Evolutionary conservation across 2,329 filamentous ascomycete species (phyloP).

Genomic region (Alternaria sp.): DNA sequence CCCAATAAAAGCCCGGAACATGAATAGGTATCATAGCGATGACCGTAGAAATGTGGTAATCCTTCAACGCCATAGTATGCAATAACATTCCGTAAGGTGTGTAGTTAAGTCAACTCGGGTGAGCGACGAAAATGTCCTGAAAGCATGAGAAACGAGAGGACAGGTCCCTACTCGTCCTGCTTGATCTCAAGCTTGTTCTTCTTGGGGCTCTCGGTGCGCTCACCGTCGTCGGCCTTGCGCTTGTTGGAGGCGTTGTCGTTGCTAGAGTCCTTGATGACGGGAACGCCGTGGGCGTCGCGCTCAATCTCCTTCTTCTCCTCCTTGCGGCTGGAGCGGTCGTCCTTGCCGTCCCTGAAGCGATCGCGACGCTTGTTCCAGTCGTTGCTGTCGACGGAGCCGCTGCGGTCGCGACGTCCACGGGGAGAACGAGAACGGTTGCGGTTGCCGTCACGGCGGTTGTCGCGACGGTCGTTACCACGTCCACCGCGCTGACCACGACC

Average conservation of each 20-base stretch:
- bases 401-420: constrained; percentile 33
- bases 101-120: background rate
- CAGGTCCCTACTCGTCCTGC: constrained; percentile 34
- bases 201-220: constrained; percentile 30
- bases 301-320: constrained; percentile 32
- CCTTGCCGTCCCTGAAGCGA: constrained; percentile 44
- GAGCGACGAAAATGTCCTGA: background rate
- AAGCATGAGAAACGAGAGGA: background rate
- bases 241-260: constrained; percentile 33
- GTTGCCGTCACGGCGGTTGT: constrained; percentile 31
- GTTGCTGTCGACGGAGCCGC: constrained; percentile 28
- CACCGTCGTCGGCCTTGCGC: constrained; percentile 41
- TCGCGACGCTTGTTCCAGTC: constrained; percentile 41
- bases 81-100: background rate
- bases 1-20: constrained; percentile 1
- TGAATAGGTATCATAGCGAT: constrained; percentile 13
- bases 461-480: constrained; percentile 24
- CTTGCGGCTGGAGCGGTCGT: constrained; percentile 27
- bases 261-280: constrained; percentile 33
- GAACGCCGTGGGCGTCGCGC: constrained; percentile 35
- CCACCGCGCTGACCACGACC: constrained; percentile 35
- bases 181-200: constrained; percentile 46
- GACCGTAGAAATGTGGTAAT: constrained; percentile 10
- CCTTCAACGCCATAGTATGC: constrained; percentile 19
- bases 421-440: constrained; percentile 29